These are phyloP conservation scores for Schwanniomyces occidentalis DNA, from an alignment of 805 yeast genomes.

Conservation along the genomic window DNA sequence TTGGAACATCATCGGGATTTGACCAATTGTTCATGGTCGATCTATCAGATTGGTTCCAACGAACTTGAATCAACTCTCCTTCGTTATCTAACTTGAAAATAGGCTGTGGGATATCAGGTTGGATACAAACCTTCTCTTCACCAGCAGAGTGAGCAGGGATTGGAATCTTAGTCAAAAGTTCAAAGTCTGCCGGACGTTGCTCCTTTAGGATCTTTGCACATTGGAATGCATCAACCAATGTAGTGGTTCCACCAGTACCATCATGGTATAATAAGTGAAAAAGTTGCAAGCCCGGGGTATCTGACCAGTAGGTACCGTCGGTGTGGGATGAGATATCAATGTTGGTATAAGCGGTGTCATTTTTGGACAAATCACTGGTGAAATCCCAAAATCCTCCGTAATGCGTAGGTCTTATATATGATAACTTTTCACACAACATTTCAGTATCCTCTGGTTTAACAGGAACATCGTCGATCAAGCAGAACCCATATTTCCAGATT, in stretches of 20 bases:
- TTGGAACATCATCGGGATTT: constrained; percentile 49
- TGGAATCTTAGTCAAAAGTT: constrained; percentile 47
- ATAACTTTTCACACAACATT: constrained; percentile 53
- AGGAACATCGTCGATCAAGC: constrained; percentile 62
- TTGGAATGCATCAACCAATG: constrained; percentile 65
- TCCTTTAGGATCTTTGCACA: constrained; percentile 53
- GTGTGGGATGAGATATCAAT: constrained; percentile 65
- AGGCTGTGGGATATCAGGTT: constrained; percentile 57
- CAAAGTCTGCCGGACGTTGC: constrained; percentile 51
- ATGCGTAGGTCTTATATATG: constrained; percentile 66
- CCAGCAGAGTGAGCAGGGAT: constrained; percentile 79
- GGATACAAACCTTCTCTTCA: constrained; percentile 60
- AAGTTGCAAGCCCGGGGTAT: constrained; percentile 69
- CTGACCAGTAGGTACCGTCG: constrained; percentile 75
- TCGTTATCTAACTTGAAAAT: constrained; percentile 53
- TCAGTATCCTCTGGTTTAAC: constrained; percentile 60
- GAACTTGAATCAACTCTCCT: constrained; percentile 57
- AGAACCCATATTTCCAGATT: constrained; percentile 59
- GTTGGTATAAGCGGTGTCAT: constrained; percentile 73
- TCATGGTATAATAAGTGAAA: constrained; percentile 67
- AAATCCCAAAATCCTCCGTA: constrained; percentile 84
- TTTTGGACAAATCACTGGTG: constrained; percentile 64
- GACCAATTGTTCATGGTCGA: constrained; percentile 56
- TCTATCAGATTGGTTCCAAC: constrained; percentile 74
- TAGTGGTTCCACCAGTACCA: constrained; percentile 67